Percentiles rank a stretch among this genome's conserved stretches.
Evolutionary conservation across 1,139 yeast species (phyloP).

Genomic region (Saccharomycopsis phalli): DNA sequence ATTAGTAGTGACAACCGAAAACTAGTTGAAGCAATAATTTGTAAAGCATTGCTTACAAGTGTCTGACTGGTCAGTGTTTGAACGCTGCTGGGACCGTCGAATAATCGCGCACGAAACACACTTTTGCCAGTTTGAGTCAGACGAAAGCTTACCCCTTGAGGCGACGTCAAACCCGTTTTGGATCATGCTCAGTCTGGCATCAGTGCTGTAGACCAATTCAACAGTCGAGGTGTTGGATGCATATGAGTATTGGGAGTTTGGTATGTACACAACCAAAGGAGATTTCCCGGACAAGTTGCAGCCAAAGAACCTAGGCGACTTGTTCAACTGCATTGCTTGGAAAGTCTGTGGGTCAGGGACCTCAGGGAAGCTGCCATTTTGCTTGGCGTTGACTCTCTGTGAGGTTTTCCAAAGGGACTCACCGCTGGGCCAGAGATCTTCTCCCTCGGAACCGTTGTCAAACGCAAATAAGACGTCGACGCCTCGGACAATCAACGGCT

Average conservation of each 20-base stretch:
- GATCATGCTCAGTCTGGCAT: slow-evolving; percentile 53
- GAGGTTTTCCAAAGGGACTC: slow-evolving; percentile 29
- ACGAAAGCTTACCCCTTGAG: slow-evolving; percentile 62
- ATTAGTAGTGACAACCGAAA: slow-evolving; percentile 35
- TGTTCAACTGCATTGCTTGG: slow-evolving; percentile 26
- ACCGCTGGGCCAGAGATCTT: slow-evolving; percentile 56
- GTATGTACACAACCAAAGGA: slow-evolving; percentile 72
- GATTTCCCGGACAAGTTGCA: slow-evolving; percentile 60
- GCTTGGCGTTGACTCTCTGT: neutral
- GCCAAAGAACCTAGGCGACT: slow-evolving; percentile 45
- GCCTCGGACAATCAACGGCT: slow-evolving; percentile 48
- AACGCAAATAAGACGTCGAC: slow-evolving; percentile 60
- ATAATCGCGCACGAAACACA: slow-evolving; percentile 87
- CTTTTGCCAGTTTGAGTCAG: slow-evolving; percentile 63
- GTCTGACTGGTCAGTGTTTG: slow-evolving; percentile 49
- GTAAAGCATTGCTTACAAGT: slow-evolving; percentile 69
- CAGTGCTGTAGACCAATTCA: slow-evolving; percentile 51
- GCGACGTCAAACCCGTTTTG: slow-evolving; percentile 75
- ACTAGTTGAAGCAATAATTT: slow-evolving; percentile 70
- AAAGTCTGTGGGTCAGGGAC: slow-evolving; percentile 38
- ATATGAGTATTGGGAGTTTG: slow-evolving; percentile 64
- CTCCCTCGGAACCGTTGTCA: slow-evolving; percentile 63
- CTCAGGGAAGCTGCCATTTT: slow-evolving; percentile 28
- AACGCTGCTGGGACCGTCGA: slow-evolving; percentile 71
- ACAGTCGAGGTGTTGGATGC: slow-evolving; percentile 67